Conservation (phyloP, 148 eudicot species). For the Rhododendron kiyosumense region DNA sequence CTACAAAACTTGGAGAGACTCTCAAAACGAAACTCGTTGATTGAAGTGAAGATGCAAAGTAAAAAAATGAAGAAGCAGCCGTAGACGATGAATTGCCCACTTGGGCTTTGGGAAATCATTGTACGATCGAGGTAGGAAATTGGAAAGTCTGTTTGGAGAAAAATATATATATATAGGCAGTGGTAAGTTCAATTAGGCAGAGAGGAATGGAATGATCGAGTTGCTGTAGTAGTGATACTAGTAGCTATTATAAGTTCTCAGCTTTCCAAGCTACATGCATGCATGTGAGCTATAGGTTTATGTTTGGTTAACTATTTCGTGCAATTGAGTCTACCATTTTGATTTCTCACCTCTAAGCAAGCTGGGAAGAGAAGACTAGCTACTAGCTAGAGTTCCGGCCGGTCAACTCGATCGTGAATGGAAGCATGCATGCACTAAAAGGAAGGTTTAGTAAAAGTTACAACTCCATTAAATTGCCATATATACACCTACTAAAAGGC, state of each 20-base stretch:
- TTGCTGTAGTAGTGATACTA: too few species aligned
- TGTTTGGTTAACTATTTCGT: slow-evolving; percentile 13
- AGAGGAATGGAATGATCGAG: not conserved
- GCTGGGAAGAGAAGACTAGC: not conserved
- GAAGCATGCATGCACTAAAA: too few species aligned
- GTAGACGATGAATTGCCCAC: slow-evolving; percentile 50
- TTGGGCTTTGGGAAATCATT: slow-evolving; percentile 32
- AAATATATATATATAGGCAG: not conserved
- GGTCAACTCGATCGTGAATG: too few species aligned
- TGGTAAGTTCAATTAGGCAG: not conserved
- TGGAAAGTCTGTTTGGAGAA: not conserved
- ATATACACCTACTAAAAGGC: too few species aligned
- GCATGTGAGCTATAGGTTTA: not conserved
- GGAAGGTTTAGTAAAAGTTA: too few species aligned
- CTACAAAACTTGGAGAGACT: slow-evolving; percentile 29
- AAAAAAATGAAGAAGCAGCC: slow-evolving; percentile 44
- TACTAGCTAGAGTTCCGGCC: too few species aligned
- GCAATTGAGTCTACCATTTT: slow-evolving; percentile 13
- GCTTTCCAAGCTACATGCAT: slow-evolving; percentile 4
- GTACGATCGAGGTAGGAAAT: not conserved
- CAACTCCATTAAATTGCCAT: too few species aligned
- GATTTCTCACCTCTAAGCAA: slow-evolving; percentile 20
- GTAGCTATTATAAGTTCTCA: not conserved
- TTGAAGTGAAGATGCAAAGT: slow-evolving; percentile 64
- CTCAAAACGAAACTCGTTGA: slow-evolving; percentile 57